Base-by-base conservation (phyloP, 1,284 basidiomycete genomes). In the Marasmius sp. region DNA sequence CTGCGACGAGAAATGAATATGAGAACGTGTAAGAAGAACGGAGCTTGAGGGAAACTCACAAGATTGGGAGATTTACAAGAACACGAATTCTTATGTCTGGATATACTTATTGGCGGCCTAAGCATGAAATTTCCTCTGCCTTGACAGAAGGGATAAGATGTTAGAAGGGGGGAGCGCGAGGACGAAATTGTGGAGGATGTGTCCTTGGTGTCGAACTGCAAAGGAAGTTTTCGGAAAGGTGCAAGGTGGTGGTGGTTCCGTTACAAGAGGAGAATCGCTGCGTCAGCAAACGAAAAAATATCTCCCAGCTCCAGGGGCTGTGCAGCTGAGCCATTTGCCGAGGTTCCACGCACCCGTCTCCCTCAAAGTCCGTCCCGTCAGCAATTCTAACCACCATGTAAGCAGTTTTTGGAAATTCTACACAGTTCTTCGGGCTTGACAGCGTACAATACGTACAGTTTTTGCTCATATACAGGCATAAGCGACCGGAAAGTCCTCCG, bases 111-210 rank as follows among this genome's bases (percentile, higher is more conserved):
- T 83, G 85, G 87, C 86, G 88, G 88, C 85, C 88, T 89, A 91
- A 90, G 89, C 90, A 92, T 92, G 89, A 91, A 92, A 27, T 27
- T 27, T 89, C 87, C 83, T 85, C 87, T 90, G 86, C 80, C 80
- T 76, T 72, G 79, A 86, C 88, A 90, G 89, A 90, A 88, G 86
- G 85, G 77, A 68, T 65, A 57, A 61, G 59, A 58, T 51, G 71
- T 67, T 72, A 72, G 62, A 66, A 65, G 73, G 72, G 74, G 70
- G 69, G 51, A 62, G 62, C 69, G 73, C 76, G 75, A 68, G 73
- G 80, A 75, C 74, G 79, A 76, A 84, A 85, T 85, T 68, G 80
- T 85, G 84, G 60, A 68, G 52, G 34, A 54, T 54, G 34, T 8
- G n/a, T 18, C 5, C 27, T 27, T 18, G 38, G 52, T n/a, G 34